A percentile compares a stretch with the other conserved stretches of the same genome.
Conservation (phyloP, 2,329 filamentous ascomycete genomes). For the Aspergillus flavus region DNA sequence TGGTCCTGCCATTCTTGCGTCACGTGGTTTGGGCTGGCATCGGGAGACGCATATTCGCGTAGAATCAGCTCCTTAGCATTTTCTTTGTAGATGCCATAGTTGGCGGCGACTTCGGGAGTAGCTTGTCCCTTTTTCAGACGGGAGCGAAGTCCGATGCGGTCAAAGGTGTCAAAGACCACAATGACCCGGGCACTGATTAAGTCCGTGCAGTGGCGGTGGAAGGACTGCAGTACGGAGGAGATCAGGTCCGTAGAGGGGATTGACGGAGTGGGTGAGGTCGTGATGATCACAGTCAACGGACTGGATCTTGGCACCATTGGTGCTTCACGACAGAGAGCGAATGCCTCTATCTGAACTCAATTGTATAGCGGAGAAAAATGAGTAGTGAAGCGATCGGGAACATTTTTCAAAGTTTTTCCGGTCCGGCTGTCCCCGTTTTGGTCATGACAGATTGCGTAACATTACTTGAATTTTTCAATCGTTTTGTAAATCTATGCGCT, state of each 20-base stretch:
- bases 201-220: slow-evolving; percentile 5
- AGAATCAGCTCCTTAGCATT: not conserved
- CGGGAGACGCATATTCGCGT: not conserved
- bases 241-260: slow-evolving; percentile 10
- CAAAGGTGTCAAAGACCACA: slow-evolving; percentile 15
- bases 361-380: not conserved
- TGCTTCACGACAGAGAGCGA: not conserved
- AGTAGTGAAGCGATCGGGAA: not conserved
- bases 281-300: slow-evolving; percentile 13
- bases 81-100: slow-evolving; percentile 4
- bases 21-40: not conserved
- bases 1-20: not conserved
- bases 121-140: slow-evolving; percentile 12
- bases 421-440: not conserved
- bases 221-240: slow-evolving; percentile 9
- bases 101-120: slow-evolving; percentile 1
- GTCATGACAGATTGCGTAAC: not conserved
- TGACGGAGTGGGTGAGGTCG: slow-evolving; percentile 12
- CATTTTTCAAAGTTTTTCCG: not conserved
- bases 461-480: too few relatives aligned
- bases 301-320: slow-evolving; percentile 6
- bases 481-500: too few relatives aligned
- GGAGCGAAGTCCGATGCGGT: not conserved
- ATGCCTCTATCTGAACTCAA: not conserved
- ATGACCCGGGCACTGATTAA: slow-evolving; percentile 9